Evolutionary conservation across 495 filamentous ascomycete genomes (phyloP).

Genomic region (Trichoderma erinaceum): DNA sequence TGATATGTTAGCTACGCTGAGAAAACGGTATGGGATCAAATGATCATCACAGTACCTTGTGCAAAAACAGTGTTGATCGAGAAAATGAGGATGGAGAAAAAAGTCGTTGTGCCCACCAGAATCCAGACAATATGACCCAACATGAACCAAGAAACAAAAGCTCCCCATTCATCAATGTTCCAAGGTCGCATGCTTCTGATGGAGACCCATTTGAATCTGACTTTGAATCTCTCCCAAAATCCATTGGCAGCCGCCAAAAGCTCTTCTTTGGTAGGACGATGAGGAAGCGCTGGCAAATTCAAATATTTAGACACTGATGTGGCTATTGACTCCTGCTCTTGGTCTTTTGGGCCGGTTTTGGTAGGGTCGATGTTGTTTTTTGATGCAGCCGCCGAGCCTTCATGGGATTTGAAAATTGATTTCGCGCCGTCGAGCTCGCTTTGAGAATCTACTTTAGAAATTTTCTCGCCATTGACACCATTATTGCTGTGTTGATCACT

Average conservation of each 20-base stretch:
- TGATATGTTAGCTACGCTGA: constrained; percentile 17
- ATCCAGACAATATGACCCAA: constrained; percentile 93
- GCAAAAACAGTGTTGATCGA: constrained; percentile 94
- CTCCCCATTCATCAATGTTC: constrained; percentile 90
- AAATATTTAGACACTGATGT: constrained; percentile 48
- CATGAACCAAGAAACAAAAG: constrained; percentile 91
- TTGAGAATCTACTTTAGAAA: neutral
- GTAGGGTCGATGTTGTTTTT: constrained; percentile 17
- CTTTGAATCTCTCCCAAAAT: constrained; percentile 84
- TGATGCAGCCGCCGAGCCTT: constrained; percentile 19
- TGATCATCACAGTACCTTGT: constrained; percentile 54
- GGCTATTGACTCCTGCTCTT: constrained; percentile 26
- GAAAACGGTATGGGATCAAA: neutral
- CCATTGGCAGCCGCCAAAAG: constrained; percentile 85
- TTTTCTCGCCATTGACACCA: neutral
- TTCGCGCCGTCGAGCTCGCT: neutral
- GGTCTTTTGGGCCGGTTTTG: constrained; percentile 19
- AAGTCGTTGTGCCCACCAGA: constrained; percentile 90
- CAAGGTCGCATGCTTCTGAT: constrained; percentile 93
- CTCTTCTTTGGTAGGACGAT: constrained; percentile 90
- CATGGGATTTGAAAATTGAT: constrained; percentile 9
- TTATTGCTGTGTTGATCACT: neutral
- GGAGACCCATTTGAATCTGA: constrained; percentile 96
- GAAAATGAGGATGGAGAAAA: constrained; percentile 85
- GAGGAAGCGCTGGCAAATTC: constrained; percentile 60